Conservation (phyloP, 257 asterid genomes). For the Plantago ovata region DNA sequence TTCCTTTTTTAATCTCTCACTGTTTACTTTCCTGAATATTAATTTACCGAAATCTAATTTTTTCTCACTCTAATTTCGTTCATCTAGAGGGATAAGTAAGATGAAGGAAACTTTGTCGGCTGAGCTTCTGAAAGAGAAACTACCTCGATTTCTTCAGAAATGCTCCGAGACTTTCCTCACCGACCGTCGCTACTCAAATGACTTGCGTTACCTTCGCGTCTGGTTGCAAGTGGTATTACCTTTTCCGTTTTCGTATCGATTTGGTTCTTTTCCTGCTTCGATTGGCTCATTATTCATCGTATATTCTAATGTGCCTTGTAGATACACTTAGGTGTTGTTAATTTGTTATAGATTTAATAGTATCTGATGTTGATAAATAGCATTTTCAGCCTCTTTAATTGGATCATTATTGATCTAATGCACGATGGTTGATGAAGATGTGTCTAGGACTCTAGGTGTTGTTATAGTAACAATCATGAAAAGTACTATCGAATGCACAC, state of each 20-base stretch:
- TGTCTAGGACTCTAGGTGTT: no score
- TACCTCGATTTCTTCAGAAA: slow-evolving; percentile 96
- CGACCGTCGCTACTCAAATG: slow-evolving; percentile 76
- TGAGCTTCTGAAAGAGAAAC: slow-evolving; percentile 66
- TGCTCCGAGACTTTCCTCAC: slow-evolving; percentile 66
- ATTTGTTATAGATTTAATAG: no score
- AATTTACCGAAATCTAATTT: no score
- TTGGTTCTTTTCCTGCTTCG: neutral
- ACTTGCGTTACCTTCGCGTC: slow-evolving; percentile 86
- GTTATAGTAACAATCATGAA: no score
- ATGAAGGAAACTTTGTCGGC: slow-evolving; percentile 73
- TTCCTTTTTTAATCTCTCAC: neutral
- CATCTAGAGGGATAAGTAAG: slow-evolving; percentile 68
- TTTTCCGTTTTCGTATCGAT: neutral
- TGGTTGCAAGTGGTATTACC: slow-evolving; percentile 84
- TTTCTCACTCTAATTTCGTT: neutral
- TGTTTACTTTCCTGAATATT: slow-evolving; percentile 7
- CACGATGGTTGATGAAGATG: no score
- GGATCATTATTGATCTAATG: no score
- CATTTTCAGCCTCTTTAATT: no score
- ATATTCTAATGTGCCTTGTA: no score
- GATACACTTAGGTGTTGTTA: no score
- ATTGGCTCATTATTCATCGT: slow-evolving; percentile 1
- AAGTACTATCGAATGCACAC: no score
- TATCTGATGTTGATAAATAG: no score